These are phyloP conservation scores for Suillus cothurnatus DNA, from an alignment of 768 basidiomycete genomes.

Conservation along the genomic window DNA sequence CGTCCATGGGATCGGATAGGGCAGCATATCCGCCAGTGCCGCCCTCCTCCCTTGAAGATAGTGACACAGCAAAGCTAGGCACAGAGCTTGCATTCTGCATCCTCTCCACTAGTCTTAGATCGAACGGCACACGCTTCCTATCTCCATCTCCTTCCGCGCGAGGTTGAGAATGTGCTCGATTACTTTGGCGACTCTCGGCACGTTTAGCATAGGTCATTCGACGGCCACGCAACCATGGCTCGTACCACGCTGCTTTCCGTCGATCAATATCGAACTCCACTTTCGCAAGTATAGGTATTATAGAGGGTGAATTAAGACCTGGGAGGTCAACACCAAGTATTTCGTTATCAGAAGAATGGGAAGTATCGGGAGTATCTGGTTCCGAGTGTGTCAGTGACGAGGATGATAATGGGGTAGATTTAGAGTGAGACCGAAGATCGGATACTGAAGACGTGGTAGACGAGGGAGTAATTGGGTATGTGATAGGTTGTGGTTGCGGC, in stretches of 20 bases:
- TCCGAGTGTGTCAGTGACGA: constrained; percentile 43
- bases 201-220: constrained; percentile 63
- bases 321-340: constrained; percentile 63
- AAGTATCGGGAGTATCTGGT: constrained; percentile 59
- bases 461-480: constrained; percentile 35
- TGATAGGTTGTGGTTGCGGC: constrained; percentile 37
- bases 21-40: constrained; percentile 27
- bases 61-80: constrained; percentile 27
- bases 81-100: constrained; percentile 44
- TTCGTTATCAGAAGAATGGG: constrained; percentile 39
- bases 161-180: constrained; percentile 23
- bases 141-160: constrained; percentile 26
- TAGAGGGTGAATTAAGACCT: constrained; percentile 60
- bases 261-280: constrained; percentile 94
- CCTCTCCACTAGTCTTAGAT: constrained; percentile 52
- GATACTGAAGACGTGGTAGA: constrained; percentile 55
- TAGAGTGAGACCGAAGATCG: constrained; percentile 47
- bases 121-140: constrained; percentile 43
- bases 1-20: constrained; percentile 29
- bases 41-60: constrained; percentile 26
- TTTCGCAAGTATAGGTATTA: constrained; percentile 88
- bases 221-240: constrained; percentile 76
- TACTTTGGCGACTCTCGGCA: constrained; percentile 42
- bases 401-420: constrained; percentile 52
- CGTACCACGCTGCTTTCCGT: constrained; percentile 80